Conservation (phyloP, 148 eudicot genomes). For the Arbutus unedo region DNA sequence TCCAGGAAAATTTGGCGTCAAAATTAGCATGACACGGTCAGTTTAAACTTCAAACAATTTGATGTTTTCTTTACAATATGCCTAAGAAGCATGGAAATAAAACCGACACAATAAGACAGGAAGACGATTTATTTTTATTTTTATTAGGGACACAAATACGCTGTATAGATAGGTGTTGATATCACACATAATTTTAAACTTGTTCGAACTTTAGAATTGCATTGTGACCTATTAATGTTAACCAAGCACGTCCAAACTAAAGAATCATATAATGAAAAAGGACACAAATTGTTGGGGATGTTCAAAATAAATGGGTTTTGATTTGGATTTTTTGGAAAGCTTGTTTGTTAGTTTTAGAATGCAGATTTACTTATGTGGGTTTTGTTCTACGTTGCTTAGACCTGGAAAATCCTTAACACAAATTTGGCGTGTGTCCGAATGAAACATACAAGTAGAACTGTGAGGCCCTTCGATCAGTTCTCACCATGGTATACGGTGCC, state of each 20-base stretch:
- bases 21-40: not conserved
- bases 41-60: not conserved
- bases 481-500: constrained; percentile 61
- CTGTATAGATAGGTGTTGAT: not conserved
- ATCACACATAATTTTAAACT: not conserved
- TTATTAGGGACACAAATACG: too few species aligned
- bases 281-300: not conserved
- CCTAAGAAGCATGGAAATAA: not conserved
- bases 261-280: not conserved
- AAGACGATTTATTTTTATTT: too few species aligned
- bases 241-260: not conserved
- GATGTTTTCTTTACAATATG: not conserved
- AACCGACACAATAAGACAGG: too few species aligned
- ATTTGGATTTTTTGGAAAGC: too few species aligned
- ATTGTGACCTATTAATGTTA: not conserved
- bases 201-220: not conserved
- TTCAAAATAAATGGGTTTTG: too few species aligned
- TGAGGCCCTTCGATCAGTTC: not conserved
- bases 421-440: not conserved
- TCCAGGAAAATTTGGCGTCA: not conserved
- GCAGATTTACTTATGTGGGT: too few species aligned
- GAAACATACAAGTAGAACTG: not conserved
- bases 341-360: too few species aligned
- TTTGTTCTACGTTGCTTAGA: too few species aligned
- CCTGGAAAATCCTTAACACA: too few species aligned